Percentiles rank a stretch among this genome's conserved stretches.
These are phyloP conservation scores for Acer negundo DNA, from an alignment of 345 rosid species.

Conservation along the genomic window DNA sequence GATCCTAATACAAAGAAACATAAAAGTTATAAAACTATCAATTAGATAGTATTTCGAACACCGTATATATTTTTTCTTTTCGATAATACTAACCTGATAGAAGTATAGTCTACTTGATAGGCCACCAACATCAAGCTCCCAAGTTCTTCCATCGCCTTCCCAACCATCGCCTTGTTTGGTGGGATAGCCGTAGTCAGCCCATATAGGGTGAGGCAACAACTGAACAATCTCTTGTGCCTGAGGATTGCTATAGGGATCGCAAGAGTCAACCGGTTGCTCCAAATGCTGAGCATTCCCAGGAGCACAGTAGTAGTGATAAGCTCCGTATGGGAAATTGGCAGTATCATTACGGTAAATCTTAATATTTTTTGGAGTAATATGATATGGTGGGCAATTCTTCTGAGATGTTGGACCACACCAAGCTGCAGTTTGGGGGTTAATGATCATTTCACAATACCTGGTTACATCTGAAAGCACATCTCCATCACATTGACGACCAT, in stretches of 20 bases:
- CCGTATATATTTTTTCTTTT: not conserved
- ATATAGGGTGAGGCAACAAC: conserved; percentile 70
- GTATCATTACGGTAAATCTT: conserved; percentile 56
- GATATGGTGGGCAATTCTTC: conserved; percentile 60
- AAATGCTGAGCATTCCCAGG: conserved; percentile 60
- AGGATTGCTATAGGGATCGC: conserved; percentile 82
- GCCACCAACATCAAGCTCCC: conserved; percentile 76
- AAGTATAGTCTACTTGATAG: conserved; percentile 67
- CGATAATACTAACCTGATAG: conserved; percentile 53
- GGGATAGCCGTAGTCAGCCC: conserved; percentile 75
- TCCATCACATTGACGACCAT: conserved; percentile 71
- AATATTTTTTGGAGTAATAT: conserved; percentile 44
- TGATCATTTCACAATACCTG: conserved; percentile 74
- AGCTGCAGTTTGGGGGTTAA: conserved; percentile 48
- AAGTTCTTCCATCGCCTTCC: conserved; percentile 63
- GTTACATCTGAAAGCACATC: conserved; percentile 71
- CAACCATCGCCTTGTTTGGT: conserved; percentile 66
- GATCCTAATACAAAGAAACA: conserved; percentile 48
- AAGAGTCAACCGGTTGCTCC: conserved; percentile 43
- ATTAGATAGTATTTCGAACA: not conserved
- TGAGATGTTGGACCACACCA: conserved; percentile 53
- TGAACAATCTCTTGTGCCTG: conserved; percentile 74
- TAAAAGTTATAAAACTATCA: conserved; percentile 8
- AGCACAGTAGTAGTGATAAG: conserved; percentile 71
- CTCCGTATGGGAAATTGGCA: conserved; percentile 51